A percentile compares a stretch with the other conserved stretches of the same genome.
Evolutionary conservation across 169 alveolate genomes (phyloP).

Genomic region (Plasmodium chabaudi): DNA sequence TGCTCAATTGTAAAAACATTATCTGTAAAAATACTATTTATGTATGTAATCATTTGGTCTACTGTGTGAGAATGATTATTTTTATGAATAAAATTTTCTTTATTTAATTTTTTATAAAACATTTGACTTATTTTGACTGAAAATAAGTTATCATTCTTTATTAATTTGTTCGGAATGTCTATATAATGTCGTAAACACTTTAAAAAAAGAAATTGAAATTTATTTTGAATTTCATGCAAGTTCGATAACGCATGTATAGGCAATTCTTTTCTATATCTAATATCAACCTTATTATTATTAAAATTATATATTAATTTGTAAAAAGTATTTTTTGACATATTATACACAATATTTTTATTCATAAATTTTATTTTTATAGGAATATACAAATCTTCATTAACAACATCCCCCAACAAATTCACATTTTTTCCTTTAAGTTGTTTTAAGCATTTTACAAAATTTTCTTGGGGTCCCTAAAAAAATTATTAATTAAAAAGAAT

Average conservation of each 20-base stretch:
- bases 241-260: constrained; percentile 8
- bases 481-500: no score
- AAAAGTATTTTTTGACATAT: constrained; percentile 27
- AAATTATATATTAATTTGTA: constrained; percentile 46
- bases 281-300: constrained; percentile 7
- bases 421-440: constrained; percentile 50
- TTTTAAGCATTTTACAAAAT: constrained; percentile 28
- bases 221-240: constrained; percentile 26
- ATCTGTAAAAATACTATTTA: constrained; percentile 15
- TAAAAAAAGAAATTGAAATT: constrained; percentile 50
- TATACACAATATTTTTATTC: constrained; percentile 30
- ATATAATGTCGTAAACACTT: constrained; percentile 41
- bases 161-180: constrained; percentile 38
- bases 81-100: constrained; percentile 16
- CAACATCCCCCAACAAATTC: constrained; percentile 9
- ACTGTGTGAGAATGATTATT: constrained; percentile 17
- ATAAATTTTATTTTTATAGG: constrained; percentile 45
- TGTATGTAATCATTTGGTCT: constrained; percentile 24
- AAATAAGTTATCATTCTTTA: constrained; percentile 12
- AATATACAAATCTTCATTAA: constrained; percentile 34
- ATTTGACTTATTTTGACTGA: constrained; percentile 22
- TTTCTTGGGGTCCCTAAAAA: neutral
- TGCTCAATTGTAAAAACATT: constrained; percentile 24
- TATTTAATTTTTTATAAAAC: constrained; percentile 15
- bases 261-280: neutral